Percentiles rank a stretch among this genome's conserved stretches.
Conservation (phyloP, 306 rosid species). For the Macrotyloma uniflorum region DNA sequence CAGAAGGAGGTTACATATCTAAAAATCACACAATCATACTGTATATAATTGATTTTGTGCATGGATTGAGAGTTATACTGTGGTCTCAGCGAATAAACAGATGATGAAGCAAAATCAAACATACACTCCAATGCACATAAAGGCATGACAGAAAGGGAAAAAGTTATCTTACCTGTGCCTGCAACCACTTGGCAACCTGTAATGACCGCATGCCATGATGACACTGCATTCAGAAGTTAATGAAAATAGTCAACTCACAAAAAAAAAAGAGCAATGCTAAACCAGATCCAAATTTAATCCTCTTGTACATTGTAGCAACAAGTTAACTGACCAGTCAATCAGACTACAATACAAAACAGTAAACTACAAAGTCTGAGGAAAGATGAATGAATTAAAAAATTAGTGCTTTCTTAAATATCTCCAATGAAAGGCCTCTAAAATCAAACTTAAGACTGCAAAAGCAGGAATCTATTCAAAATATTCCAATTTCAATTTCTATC, state of each 20-base stretch:
- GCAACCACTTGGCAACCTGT: conserved; percentile 90
- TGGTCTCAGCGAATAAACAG: too few relatives aligned
- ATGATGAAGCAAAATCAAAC: background rate
- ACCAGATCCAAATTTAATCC: background rate
- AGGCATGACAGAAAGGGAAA: background rate
- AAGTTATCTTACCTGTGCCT: conserved; percentile 66
- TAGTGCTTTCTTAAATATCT: conserved; percentile 13
- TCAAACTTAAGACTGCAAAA: background rate
- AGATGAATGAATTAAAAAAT: background rate
- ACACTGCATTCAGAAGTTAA: conserved; percentile 69
- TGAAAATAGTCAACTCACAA: background rate
- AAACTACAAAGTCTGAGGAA: background rate
- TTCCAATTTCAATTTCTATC: conserved; percentile 5
- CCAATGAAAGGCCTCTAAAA: conserved; percentile 14
- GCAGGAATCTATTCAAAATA: conserved; percentile 12
- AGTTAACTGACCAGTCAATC: conserved; percentile 7
- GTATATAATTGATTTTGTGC: too few relatives aligned
- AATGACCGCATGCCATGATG: conserved; percentile 91
- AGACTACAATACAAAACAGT: background rate
- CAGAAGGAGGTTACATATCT: background rate
- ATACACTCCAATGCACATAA: background rate
- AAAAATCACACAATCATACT: background rate
- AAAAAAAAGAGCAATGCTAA: background rate
- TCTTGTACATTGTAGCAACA: background rate
- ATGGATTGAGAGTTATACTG: too few relatives aligned